phyloP scores from a whole-genome alignment of 2,329 filamentous ascomycete species.

The Lachnellula suecica region DNA sequence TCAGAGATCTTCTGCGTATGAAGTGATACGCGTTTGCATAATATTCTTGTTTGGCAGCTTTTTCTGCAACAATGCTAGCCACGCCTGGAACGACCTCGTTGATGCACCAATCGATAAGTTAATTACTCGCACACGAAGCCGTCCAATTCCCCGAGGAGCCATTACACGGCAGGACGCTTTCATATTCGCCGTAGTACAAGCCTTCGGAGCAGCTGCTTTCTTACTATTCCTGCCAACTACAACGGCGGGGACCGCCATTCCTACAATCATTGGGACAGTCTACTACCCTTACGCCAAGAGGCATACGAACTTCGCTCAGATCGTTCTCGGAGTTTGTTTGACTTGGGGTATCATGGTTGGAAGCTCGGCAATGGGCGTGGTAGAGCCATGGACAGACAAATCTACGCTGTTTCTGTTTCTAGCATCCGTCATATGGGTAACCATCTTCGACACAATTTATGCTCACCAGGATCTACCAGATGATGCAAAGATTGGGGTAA shows the following conservation, averaged over 20 bases:
- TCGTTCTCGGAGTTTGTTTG: not conserved
- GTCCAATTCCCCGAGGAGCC: slow-evolving; percentile 1
- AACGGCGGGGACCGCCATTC: not conserved
- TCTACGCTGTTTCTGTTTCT: not conserved
- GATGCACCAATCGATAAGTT: not conserved
- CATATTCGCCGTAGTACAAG: not conserved
- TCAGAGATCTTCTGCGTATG: not conserved
- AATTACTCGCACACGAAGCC: not conserved
- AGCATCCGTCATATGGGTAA: not conserved
- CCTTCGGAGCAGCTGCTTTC: not conserved
- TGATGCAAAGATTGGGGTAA: not conserved
- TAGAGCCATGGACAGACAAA: not conserved
- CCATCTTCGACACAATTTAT: not conserved
- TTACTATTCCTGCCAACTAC: not conserved
- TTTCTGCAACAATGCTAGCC: not conserved
- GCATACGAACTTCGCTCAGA: not conserved
- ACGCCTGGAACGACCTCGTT: slow-evolving; percentile 5
- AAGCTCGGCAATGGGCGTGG: not conserved
- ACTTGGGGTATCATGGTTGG: not conserved
- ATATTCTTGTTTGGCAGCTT: not conserved
- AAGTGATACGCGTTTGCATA: not conserved
- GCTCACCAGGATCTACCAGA: not conserved
- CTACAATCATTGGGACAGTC: not conserved
- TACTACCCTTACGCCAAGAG: not conserved
- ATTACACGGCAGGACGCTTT: not conserved